Evolutionary conservation across 2,329 filamentous ascomycete species (phyloP), one percentile per base, ranked within the genome.

Genomic region (Diaporthe eres): DNA sequence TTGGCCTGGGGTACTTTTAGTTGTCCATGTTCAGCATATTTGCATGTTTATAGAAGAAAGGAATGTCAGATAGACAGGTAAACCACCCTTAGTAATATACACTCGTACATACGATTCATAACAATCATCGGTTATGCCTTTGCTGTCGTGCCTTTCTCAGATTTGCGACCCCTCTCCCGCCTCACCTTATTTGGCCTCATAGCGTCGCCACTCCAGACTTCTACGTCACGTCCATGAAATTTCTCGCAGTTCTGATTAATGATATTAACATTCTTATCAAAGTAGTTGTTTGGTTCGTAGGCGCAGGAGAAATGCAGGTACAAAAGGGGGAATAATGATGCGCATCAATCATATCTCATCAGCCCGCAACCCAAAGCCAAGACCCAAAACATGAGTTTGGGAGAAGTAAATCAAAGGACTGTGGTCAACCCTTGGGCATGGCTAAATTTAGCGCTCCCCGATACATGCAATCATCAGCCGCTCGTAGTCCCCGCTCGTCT

Each of bases 401-500:
- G 37, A 39, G 37, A 39, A 15, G 37, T 39, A 39, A 39, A 31
- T 6, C 3, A 22, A 25, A 25, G 25, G 25, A 1, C 25, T 25
- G 25, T 25, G 25, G 25, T 25, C 25, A 25, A 25, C 25, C 25
- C 25, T 25, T 25, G 25, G 25, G 25, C 25, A 25, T 25, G 25
- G 25, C 25, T 25, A 1, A 25, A 25, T 1, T 25, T 25, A 25
- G 39, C 72, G 78, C 79, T 89, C 88, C 25, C 89, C 89, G 70
- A 91, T 85, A 72, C 88, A 90, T n/a, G 93, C 95, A 78, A 97
- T 85, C 90, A 98, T 88, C 80, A 96, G 84, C 79, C 86, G 90
- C 85, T 94, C 89, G 80, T 97, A 98, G 84, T 98, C 93, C 6
- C 95, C 94, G 77, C 93, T 94, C 7, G 95, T 97, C 87, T 98